These are phyloP conservation scores for Neoarthrinium moseri DNA, from an alignment of 2,329 filamentous ascomycete species.

Conservation along the genomic window DNA sequence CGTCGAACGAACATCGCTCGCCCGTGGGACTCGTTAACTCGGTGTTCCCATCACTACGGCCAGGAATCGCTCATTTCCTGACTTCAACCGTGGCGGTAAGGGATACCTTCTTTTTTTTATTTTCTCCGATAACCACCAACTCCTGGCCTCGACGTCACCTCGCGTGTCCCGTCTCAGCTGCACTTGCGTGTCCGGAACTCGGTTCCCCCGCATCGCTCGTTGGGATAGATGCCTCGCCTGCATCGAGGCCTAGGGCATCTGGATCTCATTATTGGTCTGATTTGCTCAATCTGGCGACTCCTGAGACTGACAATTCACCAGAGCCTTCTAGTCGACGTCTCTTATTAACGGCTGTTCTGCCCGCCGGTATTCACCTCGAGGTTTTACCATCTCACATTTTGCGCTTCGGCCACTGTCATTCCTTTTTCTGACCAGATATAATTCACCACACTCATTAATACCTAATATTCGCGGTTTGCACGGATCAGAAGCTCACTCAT, in stretches of 20 bases:
- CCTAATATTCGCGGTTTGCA: conserved; percentile 2
- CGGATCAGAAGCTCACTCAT: conserved; percentile 39
- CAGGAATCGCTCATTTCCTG: conserved; percentile 50
- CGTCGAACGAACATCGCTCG: conserved; percentile 36
- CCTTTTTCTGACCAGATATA: conserved; percentile 42
- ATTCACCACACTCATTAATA: conserved; percentile 57
- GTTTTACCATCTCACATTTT: conserved; percentile 23
- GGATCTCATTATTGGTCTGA: neutral
- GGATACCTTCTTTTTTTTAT: conserved; percentile 23
- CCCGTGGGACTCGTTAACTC: conserved; percentile 64
- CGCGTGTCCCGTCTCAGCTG: conserved; percentile 18
- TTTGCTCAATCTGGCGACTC: conserved; percentile 14
- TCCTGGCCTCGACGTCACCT: neutral
- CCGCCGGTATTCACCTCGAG: conserved; percentile 35
- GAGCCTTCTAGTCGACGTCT: conserved; percentile 43
- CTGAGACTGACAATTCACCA: conserved; percentile 24
- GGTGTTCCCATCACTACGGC: conserved; percentile 53
- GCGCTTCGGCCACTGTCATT: conserved; percentile 52
- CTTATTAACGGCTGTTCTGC: conserved; percentile 45
- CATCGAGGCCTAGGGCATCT: neutral
- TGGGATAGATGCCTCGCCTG: neutral
- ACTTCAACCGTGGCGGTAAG: conserved; percentile 55
- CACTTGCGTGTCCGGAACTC: conserved; percentile 14
- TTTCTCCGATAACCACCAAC: conserved; percentile 3
- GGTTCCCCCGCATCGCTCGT: conserved; percentile 1